These are phyloP conservation scores for Eucalyptus rudis DNA, from an alignment of 345 rosid genomes.

Conservation along the genomic window DNA sequence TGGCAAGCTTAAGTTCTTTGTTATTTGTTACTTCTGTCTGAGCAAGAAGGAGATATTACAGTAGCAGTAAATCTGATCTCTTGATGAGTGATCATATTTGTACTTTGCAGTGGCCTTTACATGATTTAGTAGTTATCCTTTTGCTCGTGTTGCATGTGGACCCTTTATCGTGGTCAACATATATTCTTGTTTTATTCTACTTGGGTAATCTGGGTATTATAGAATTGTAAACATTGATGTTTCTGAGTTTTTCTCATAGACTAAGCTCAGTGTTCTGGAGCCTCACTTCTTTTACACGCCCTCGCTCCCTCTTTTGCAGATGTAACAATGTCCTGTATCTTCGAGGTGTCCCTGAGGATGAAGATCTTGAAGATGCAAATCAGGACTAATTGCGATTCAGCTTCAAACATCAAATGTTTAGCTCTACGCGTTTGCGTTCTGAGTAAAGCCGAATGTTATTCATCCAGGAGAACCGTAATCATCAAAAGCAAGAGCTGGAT, in stretches of 20 bases:
- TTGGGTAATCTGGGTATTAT: background rate
- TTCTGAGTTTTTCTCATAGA: background rate
- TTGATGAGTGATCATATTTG: background rate
- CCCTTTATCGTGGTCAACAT: background rate
- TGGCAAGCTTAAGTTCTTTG: background rate
- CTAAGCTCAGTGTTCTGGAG: background rate
- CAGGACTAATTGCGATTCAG: conserved; percentile 12
- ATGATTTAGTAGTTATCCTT: background rate
- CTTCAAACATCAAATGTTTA: background rate
- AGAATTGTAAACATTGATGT: background rate
- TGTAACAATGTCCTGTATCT: conserved; percentile 89
- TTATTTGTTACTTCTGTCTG: background rate
- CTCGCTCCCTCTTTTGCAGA: conserved; percentile 15
- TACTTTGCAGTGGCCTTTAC: background rate
- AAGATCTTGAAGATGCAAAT: conserved; percentile 80
- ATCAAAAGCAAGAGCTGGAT: background rate
- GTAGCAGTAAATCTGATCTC: background rate
- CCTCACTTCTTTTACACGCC: background rate
- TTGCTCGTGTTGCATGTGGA: background rate
- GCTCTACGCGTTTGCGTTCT: background rate
- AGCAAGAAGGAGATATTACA: background rate
- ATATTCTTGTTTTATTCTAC: background rate
- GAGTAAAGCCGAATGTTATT: background rate
- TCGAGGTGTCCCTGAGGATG: conserved; percentile 94
- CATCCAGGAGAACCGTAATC: background rate